Conservation (phyloP, 805 yeast genomes). For the Kodamaea hsintzibuensis region DNA sequence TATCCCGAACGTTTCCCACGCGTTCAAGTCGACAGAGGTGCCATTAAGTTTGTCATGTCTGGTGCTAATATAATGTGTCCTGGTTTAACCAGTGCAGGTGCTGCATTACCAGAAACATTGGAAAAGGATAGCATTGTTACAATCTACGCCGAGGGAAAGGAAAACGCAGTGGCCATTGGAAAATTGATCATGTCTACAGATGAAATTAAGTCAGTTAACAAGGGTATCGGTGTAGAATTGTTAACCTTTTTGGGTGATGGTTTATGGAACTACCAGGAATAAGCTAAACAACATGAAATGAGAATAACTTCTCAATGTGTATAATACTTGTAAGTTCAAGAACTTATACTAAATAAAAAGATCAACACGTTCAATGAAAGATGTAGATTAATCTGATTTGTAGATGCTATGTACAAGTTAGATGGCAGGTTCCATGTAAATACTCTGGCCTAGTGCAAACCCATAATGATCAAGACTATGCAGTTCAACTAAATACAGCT, state of each 20-base stretch:
- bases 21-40: conserved; percentile 93
- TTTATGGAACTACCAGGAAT: conserved; percentile 65
- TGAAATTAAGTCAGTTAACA: conserved; percentile 78
- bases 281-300: too few relatives aligned
- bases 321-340: too few relatives aligned
- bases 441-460: conserved; percentile 21
- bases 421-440: conserved; percentile 16
- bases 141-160: conserved; percentile 91
- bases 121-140: conserved; percentile 73
- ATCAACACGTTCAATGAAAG: background rate
- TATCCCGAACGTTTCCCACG: conserved; percentile 82
- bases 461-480: conserved; percentile 26
- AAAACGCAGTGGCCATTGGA: conserved; percentile 89
- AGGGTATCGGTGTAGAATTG: conserved; percentile 87
- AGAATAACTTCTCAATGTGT: background rate
- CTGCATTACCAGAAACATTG: conserved; percentile 71
- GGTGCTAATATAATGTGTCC: conserved; percentile 99
- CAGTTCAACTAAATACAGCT: conserved; percentile 22
- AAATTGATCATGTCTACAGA: conserved; percentile 83
- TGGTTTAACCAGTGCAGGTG: conserved; percentile 86
- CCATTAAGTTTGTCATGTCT: conserved; percentile 90
- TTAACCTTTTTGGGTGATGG: conserved; percentile 88
- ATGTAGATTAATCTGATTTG: too few relatives aligned
- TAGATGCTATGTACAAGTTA: too few relatives aligned
- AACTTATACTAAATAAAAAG: too few relatives aligned